phyloP scores from a whole-genome alignment of 2,329 filamentous ascomycete genomes.

The Pseudogymnoascus sp. region DNA sequence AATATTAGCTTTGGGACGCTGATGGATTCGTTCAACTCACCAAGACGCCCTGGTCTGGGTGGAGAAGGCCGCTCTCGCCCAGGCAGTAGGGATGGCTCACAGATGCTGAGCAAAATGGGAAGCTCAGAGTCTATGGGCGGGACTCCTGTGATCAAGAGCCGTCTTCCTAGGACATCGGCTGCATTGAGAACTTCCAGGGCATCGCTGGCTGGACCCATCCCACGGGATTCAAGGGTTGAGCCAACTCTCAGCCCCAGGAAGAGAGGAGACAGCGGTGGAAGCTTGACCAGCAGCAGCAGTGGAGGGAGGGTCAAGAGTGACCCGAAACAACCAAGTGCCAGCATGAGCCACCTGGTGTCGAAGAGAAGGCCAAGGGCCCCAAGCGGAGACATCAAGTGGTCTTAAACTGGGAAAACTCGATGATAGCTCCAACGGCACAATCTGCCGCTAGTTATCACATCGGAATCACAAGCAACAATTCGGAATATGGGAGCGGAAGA shows the following conservation, averaged over 20 bases:
- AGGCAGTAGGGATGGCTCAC: conserved; percentile 22
- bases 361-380: conserved; percentile 23
- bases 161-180: conserved; percentile 26
- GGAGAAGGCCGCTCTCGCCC: conserved; percentile 19
- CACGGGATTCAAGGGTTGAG: conserved; percentile 14
- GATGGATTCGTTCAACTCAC: background rate
- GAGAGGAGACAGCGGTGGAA: conserved; percentile 18
- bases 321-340: conserved; percentile 15
- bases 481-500: background rate
- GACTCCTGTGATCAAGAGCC: conserved; percentile 22
- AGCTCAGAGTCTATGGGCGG: conserved; percentile 20
- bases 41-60: background rate
- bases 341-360: conserved; percentile 12
- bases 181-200: conserved; percentile 22
- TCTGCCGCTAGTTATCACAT: background rate
- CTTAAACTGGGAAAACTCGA: conserved; percentile 14
- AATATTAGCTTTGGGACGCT: conserved; percentile 13
- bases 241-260: conserved; percentile 17
- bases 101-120: conserved; percentile 17
- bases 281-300: conserved; percentile 13
- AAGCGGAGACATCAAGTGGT: conserved; percentile 28
- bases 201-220: conserved; percentile 21
- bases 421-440: background rate
- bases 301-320: conserved; percentile 17
- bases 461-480: background rate